Evolutionary conservation across 441 rosid genomes (phyloP), one percentile per base, ranked within the genome.

Genomic region (Gossypium schwendimanii): DNA sequence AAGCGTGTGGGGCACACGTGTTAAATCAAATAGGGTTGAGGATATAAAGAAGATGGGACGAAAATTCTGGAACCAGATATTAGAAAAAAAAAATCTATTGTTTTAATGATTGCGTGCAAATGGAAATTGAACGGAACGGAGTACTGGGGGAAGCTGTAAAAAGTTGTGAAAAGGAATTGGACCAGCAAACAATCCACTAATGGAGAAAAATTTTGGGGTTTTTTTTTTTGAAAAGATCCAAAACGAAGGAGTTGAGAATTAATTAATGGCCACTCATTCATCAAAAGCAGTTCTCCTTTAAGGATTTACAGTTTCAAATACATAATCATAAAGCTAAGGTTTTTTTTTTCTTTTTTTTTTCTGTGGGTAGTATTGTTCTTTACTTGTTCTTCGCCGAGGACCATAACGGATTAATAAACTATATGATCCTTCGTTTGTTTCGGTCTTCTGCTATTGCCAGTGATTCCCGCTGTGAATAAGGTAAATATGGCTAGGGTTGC

Each of bases 391-490:
- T 49, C 72, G 5, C 18, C 18, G 4, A 44, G 65, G 63, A 71
- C 45, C 52, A 52, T 33, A 50, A 10, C 69, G 14, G 61, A 6
- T 8, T 57, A 47, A 60, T 60, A 41, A 44, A 54, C 24, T 23
- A 55, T 21, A 39, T 23, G 66, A 54, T 70, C 64, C 65, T 45
- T 60, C 31, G 17, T 17, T n/a, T 36, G 23, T 65, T 47, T 41
- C 11, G 33, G 36, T 7, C 57, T 44, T 28, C 49, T n/a, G 79
- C 50, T 85, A 87, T 89, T 87, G 93, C 92, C 91, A 86, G 81
- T 89, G 82, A 74, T 88, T 89, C 70, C 88, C 90, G 47, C 85
- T 81, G 58, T 82, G 87, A 76, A 85, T 75, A 57, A 86, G 87
- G 81, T 81, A 87, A 53, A 75, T 71, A 58, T 58, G 39, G n/a